phyloP scores from a whole-genome alignment of 352 stramenopile genomes.

The Globisporangium lucens region DNA sequence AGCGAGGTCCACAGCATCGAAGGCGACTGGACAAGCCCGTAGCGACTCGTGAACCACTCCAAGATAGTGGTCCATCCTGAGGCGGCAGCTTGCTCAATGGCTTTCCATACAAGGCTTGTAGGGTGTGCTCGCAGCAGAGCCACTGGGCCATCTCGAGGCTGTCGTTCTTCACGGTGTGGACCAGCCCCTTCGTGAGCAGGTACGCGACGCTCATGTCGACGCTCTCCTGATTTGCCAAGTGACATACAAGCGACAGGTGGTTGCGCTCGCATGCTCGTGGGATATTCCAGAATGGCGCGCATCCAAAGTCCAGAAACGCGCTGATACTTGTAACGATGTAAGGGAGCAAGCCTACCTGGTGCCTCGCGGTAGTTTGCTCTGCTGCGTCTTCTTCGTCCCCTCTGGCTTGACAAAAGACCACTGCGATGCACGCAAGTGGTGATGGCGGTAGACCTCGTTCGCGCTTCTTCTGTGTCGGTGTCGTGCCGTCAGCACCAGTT shows the following conservation, averaged over 20 bases:
- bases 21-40: neutral
- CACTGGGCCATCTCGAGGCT: neutral
- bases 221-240: too few species aligned
- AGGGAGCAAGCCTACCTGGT: neutral
- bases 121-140: slow-evolving; percentile 2
- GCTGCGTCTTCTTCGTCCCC: neutral
- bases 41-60: neutral
- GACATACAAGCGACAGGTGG: neutral
- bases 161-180: neutral
- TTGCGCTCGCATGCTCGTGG: neutral
- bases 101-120: neutral
- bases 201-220: neutral
- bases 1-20: neutral
- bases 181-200: neutral
- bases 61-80: neutral
- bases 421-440: too few species aligned
- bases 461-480: too few species aligned
- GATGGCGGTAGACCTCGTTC: too few species aligned
- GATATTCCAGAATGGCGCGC: neutral
- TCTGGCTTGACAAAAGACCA: neutral
- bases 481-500: neutral
- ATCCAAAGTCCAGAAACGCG: neutral
- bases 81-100: neutral
- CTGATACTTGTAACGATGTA: neutral
- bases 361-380: neutral